Evolutionary conservation across 2,329 filamentous ascomycete species (phyloP).

Genomic region (Immersiporthe knoxdaviesiana): DNA sequence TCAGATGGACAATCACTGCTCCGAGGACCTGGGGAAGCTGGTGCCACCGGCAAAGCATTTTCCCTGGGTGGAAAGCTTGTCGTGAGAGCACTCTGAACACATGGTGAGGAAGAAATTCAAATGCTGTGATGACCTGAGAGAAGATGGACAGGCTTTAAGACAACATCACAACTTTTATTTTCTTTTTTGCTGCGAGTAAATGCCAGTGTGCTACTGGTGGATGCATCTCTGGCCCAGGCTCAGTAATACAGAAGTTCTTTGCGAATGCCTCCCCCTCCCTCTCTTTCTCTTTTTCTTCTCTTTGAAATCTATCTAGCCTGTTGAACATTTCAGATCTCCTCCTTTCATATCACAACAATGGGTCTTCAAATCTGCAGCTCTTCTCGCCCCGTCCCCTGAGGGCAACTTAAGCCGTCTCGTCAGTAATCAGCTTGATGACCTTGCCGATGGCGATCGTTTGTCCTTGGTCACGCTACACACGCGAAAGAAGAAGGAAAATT

Average conservation of each 20-base stretch:
- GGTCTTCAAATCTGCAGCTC: not conserved
- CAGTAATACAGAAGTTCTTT: not conserved
- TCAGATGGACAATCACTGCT: not conserved
- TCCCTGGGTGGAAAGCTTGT: too few relatives aligned
- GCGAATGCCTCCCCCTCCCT: not conserved
- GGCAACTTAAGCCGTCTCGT: conserved; percentile 37
- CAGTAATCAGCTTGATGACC: conserved; percentile 81
- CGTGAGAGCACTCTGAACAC: too few relatives aligned
- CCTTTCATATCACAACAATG: not conserved
- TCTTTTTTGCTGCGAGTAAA: not conserved
- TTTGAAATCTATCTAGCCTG: conserved; percentile 10
- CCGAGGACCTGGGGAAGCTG: too few relatives aligned
- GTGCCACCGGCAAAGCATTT: too few relatives aligned
- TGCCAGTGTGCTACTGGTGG: not conserved
- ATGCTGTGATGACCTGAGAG: not conserved
- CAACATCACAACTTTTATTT: conserved; percentile 13
- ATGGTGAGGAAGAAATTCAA: not conserved
- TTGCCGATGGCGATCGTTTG: conserved; percentile 99
- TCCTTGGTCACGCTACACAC: conserved; percentile 59
- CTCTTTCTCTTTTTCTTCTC: not conserved
- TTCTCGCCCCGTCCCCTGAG: not conserved
- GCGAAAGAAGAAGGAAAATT: too few relatives aligned
- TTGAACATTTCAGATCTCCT: not conserved
- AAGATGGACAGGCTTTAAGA: not conserved
- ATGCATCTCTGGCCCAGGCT: not conserved